Evolutionary conservation across 2,329 filamentous ascomycete species (phyloP).

Genomic region (Aspergillus floridensis): DNA sequence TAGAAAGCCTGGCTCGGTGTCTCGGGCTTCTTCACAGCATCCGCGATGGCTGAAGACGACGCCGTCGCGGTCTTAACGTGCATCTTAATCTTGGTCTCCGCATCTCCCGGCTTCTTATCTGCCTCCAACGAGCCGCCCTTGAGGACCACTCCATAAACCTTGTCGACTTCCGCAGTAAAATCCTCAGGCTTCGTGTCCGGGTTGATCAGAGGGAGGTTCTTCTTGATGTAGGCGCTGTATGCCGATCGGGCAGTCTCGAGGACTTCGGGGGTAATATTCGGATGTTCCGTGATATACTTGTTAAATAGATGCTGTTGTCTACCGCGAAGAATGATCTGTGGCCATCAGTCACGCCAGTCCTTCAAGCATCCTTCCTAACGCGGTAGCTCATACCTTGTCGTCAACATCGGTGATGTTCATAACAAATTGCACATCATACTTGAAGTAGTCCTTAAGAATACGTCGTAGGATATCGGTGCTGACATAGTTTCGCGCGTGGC

Average conservation of each 20-base stretch:
- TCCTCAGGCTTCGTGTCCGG: conserved; percentile 45
- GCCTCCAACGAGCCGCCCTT: conserved; percentile 55
- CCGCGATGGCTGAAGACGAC: conserved; percentile 52
- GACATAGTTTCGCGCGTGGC: conserved; percentile 87
- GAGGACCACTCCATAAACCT: conserved; percentile 55
- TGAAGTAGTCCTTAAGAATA: conserved; percentile 79
- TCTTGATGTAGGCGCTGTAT: conserved; percentile 59
- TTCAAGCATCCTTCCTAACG: background rate
- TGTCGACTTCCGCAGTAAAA: conserved; percentile 49
- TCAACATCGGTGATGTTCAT: conserved; percentile 92
- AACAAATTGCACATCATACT: conserved; percentile 78
- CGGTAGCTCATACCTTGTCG: conserved; percentile 57
- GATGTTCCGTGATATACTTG: conserved; percentile 61
- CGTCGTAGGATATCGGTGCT: conserved; percentile 84
- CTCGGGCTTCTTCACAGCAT: conserved; percentile 26
- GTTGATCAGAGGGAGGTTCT: conserved; percentile 61
- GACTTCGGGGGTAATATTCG: conserved; percentile 45
- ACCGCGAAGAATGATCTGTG: conserved; percentile 61
- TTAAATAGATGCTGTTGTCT: conserved; percentile 75
- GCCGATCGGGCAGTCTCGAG: conserved; percentile 51
- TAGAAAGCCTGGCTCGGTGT: conserved; percentile 51
- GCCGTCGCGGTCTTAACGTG: conserved; percentile 65
- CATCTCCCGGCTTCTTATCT: conserved; percentile 62
- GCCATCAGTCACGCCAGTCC: conserved; percentile 5
- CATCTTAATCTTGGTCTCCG: conserved; percentile 87